Evolutionary conservation across 306 rosid species (phyloP).

Genomic region (Urtica urens): DNA sequence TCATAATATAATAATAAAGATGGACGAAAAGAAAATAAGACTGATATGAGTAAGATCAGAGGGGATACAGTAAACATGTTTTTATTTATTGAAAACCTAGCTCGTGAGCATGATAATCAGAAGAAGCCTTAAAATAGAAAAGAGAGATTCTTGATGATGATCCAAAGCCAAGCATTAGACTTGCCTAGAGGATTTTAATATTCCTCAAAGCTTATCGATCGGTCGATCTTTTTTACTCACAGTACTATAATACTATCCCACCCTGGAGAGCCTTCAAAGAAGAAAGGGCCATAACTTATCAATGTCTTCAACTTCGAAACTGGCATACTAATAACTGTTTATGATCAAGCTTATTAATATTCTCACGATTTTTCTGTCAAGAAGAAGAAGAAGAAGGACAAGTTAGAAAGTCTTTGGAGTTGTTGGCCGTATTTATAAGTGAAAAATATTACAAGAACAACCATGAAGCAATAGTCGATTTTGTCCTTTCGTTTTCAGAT

Average conservation of each 20-base stretch:
- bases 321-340: conserved; percentile 9
- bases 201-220: conserved; percentile 8
- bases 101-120: background rate
- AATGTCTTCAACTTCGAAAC: conserved; percentile 14
- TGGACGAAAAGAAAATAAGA: background rate
- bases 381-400: background rate
- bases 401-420: conserved; percentile 4
- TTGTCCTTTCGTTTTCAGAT: no score
- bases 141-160: background rate
- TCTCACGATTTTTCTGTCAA: background rate
- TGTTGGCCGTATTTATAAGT: conserved; percentile 27
- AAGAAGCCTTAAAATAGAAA: background rate
- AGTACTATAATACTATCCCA: background rate
- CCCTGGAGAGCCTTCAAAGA: conserved; percentile 9
- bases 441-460: no score
- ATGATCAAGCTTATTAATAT: background rate
- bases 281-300: conserved; percentile 1
- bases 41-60: background rate
- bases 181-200: conserved; percentile 67
- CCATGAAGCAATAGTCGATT: no score
- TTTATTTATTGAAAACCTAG: conserved; percentile 4
- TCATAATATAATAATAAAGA: background rate
- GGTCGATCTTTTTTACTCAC: background rate
- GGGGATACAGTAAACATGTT: background rate
- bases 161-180: conserved; percentile 86